Percentiles rank a stretch among this genome's conserved stretches.
phyloP scores from a whole-genome alignment of 768 basidiomycete species.

The Lactarius evosmus region DNA sequence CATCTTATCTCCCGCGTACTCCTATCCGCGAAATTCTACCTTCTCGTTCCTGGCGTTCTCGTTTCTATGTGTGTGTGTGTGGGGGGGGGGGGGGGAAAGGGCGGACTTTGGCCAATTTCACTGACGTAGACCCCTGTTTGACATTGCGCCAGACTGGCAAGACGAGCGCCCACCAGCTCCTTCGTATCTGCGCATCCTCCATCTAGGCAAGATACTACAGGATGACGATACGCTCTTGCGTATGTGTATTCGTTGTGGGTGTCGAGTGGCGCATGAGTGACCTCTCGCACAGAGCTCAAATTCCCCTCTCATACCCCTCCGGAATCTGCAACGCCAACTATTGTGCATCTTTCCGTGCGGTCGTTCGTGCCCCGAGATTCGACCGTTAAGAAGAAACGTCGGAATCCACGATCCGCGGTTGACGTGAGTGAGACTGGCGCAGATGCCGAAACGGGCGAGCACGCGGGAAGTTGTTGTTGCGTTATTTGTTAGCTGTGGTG shows the following conservation, averaged over 20 bases:
- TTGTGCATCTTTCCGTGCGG: slow-evolving; percentile 73
- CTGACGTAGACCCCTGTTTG: slow-evolving; percentile 19
- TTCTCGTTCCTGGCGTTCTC: neutral
- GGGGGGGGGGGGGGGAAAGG: neutral
- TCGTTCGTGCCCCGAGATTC: slow-evolving; percentile 53
- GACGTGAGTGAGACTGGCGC: slow-evolving; percentile 12
- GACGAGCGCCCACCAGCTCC: slow-evolving; percentile 76
- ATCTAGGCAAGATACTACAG: slow-evolving; percentile 77
- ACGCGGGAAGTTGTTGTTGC: slow-evolving; percentile 37
- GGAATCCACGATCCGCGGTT: slow-evolving; percentile 32
- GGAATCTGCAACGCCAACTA: slow-evolving; percentile 46
- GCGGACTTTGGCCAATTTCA: slow-evolving; percentile 1
- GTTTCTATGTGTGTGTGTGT: neutral
- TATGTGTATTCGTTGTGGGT: slow-evolving; percentile 37
- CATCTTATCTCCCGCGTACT: neutral
- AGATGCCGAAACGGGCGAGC: slow-evolving; percentile 22
- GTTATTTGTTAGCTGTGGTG: slow-evolving; percentile 37
- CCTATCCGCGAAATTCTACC: neutral
- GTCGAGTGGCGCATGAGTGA: neutral
- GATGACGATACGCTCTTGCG: slow-evolving; percentile 75
- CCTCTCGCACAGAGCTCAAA: slow-evolving; percentile 31
- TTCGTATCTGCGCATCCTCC: slow-evolving; percentile 69
- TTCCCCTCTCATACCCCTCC: slow-evolving; percentile 36
- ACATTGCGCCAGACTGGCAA: slow-evolving; percentile 57
- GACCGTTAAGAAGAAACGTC: slow-evolving; percentile 52